Evolutionary conservation across 805 yeast species (phyloP).

Genomic region (Ogataea glucozyma): DNA sequence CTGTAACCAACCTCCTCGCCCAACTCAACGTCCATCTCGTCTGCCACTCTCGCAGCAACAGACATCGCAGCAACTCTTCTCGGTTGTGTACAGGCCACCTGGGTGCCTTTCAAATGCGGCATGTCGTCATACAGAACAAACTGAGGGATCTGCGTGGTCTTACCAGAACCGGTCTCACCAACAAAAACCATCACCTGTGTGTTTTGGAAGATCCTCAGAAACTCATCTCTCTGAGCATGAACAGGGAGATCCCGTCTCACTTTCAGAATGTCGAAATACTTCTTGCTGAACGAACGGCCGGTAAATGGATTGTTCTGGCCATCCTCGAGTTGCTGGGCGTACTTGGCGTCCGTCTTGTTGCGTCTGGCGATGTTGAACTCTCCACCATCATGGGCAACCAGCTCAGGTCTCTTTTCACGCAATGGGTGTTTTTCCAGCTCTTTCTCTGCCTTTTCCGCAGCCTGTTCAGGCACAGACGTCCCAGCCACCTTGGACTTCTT

Average conservation of each 20-base stretch:
- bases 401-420: conserved; percentile 34
- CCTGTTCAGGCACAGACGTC: conserved; percentile 59
- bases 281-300: conserved; percentile 57
- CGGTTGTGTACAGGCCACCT: conserved; percentile 95
- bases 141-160: conserved; percentile 97
- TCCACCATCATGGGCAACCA: conserved; percentile 63
- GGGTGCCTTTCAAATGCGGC: conserved; percentile 81
- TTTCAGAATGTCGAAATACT: conserved; percentile 76
- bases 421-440: conserved; percentile 51
- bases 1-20: conserved; percentile 96
- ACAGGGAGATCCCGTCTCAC: conserved; percentile 88
- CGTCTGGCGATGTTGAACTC: conserved; percentile 58
- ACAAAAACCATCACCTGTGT: conserved; percentile 97
- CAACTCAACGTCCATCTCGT: conserved; percentile 89
- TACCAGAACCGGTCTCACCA: conserved; percentile 99
- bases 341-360: conserved; percentile 64
- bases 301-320: conserved; percentile 77
- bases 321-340: conserved; percentile 59
- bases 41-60: conserved; percentile 96
- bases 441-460: conserved; percentile 68
- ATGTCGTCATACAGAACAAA: conserved; percentile 90
- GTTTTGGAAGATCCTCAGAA: conserved; percentile 76
- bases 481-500: conserved; percentile 51
- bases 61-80: conserved; percentile 99
- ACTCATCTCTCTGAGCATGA: conserved; percentile 89